These are phyloP conservation scores for Elongisporangium anandrum DNA, from an alignment of 352 stramenopile species.

Conservation along the genomic window DNA sequence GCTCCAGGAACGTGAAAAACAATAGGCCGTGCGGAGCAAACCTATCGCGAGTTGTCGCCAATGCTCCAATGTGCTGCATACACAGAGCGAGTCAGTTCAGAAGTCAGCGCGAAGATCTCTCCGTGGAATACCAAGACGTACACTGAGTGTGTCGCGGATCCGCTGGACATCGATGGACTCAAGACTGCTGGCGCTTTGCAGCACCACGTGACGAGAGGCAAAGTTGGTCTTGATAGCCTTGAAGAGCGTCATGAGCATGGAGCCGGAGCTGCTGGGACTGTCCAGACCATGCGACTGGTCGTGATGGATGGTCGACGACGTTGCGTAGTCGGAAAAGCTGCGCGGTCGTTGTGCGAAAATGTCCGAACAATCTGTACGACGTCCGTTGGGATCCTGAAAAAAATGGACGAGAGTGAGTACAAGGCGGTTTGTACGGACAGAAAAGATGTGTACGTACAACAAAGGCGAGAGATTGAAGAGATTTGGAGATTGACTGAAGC, in stretches of 20 bases:
- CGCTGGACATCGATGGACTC: slow-evolving; percentile 31
- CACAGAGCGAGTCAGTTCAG: not conserved
- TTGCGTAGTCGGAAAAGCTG: slow-evolving; percentile 71
- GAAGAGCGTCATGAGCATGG: slow-evolving; percentile 34
- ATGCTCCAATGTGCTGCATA: slow-evolving; percentile 52
- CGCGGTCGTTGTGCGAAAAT: slow-evolving; percentile 27
- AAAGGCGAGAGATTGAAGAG: slow-evolving; percentile 45
- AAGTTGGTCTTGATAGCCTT: slow-evolving; percentile 49
- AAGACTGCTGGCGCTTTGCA: slow-evolving; percentile 39
- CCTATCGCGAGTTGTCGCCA: slow-evolving; percentile 44
- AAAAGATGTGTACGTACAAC: not conserved
- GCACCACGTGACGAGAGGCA: slow-evolving; percentile 61
- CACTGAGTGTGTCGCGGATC: slow-evolving; percentile 46
- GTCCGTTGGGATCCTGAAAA: not conserved
- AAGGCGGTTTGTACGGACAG: not conserved
- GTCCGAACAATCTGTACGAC: not conserved
- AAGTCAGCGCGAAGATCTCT: not conserved
- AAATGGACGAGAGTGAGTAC: not conserved
- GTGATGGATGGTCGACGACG: slow-evolving; percentile 7
- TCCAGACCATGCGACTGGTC: slow-evolving; percentile 8
- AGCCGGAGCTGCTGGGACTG: not conserved
- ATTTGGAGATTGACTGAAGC: slow-evolving; percentile 31
- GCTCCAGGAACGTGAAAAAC: slow-evolving; percentile 74
- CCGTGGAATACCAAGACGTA: slow-evolving; percentile 18
- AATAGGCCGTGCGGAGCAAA: slow-evolving; percentile 51